Conservation (phyloP, 2,329 filamentous ascomycete species). For the Cladosporium sp. region DNA sequence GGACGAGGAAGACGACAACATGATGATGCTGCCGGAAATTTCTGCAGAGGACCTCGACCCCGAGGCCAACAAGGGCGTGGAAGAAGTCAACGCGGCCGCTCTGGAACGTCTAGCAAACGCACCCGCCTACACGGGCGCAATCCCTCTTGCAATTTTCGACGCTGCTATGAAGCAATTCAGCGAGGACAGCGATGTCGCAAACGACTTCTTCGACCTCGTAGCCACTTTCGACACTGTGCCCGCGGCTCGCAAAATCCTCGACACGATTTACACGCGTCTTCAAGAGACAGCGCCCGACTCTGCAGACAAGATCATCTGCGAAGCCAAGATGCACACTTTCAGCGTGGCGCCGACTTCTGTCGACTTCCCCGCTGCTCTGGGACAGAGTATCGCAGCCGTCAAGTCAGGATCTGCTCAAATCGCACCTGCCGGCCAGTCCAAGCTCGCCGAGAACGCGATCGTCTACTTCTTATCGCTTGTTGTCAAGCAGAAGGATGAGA, state of each 20-base stretch:
- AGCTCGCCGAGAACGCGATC: constrained; percentile 50
- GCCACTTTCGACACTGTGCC: constrained; percentile 66
- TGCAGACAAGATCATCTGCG: constrained; percentile 61
- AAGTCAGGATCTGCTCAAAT: constrained; percentile 50
- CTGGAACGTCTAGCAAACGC: constrained; percentile 68
- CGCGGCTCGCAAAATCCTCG: constrained; percentile 65
- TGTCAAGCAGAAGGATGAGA: constrained; percentile 41
- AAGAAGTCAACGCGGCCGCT: constrained; percentile 51
- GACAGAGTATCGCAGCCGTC: constrained; percentile 63
- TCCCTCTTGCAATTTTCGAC: constrained; percentile 89
- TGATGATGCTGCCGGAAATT: constrained; percentile 59
- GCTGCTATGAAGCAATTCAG: constrained; percentile 77
- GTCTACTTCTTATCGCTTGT: constrained; percentile 51
- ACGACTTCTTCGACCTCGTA: constrained; percentile 80
- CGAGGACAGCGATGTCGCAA: constrained; percentile 62
- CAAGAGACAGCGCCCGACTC: constrained; percentile 54
- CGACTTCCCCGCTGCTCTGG: constrained; percentile 72
- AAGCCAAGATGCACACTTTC: constrained; percentile 69
- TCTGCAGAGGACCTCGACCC: constrained; percentile 64
- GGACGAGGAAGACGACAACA: constrained; percentile 51
- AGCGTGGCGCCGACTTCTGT: constrained; percentile 63
- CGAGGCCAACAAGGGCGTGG: constrained; percentile 51
- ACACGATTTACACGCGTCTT: constrained; percentile 71
- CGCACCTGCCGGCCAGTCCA: constrained; percentile 34
- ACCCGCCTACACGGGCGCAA: constrained; percentile 86